Percentiles rank a stretch among this genome's conserved stretches.
Conservation (phyloP, 2,329 filamentous ascomycete genomes). For the Bimuria novae-zelandiae region DNA sequence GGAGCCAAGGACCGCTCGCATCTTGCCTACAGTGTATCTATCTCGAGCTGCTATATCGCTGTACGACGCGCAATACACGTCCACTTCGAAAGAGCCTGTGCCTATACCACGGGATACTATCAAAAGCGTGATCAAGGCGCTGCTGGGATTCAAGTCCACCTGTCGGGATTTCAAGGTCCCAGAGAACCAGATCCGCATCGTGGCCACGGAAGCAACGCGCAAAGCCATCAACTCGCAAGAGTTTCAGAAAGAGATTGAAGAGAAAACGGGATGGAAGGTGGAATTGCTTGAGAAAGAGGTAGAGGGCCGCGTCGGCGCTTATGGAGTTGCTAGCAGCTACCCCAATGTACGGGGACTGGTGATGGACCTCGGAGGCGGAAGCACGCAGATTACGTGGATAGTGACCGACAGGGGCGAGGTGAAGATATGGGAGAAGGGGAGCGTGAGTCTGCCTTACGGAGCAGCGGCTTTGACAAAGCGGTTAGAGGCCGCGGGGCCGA, state of each 20-base stretch:
- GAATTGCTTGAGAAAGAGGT: conserved; percentile 76
- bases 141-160: conserved; percentile 72
- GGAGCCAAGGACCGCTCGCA: conserved; percentile 70
- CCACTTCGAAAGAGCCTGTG: conserved; percentile 38
- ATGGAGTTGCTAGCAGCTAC: conserved; percentile 80
- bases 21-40: conserved; percentile 77
- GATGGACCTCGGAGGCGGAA: conserved; percentile 83
- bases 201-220: conserved; percentile 89
- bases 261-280: conserved; percentile 69
- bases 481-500: conserved; percentile 48
- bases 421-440: conserved; percentile 48
- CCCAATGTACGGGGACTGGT: conserved; percentile 74
- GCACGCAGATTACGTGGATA: conserved; percentile 72
- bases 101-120: conserved; percentile 67
- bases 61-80: conserved; percentile 73
- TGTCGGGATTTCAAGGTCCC: conserved; percentile 73
- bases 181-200: conserved; percentile 67
- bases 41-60: conserved; percentile 81
- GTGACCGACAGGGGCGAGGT: conserved; percentile 55
- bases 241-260: conserved; percentile 68
- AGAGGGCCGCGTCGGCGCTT: conserved; percentile 80
- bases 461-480: conserved; percentile 67
- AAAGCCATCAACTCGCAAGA: conserved; percentile 73
- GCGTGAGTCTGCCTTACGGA: conserved; percentile 71
- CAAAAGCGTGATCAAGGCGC: conserved; percentile 64